Conservation (phyloP, 1,139 yeast species). For the Debaryomyces coudertii region DNA sequence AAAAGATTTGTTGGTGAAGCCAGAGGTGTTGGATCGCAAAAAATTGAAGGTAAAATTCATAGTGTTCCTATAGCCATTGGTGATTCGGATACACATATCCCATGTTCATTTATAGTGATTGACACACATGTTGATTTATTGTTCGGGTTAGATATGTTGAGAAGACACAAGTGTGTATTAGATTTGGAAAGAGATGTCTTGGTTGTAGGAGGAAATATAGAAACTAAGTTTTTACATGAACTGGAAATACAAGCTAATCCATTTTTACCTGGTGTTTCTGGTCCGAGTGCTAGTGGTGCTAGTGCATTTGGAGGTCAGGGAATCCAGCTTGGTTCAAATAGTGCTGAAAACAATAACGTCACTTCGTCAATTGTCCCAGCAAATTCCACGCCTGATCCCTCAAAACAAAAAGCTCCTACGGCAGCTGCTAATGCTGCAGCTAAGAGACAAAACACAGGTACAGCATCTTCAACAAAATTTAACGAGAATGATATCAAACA, state of each 20-base stretch:
- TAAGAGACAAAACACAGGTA: slow-evolving; percentile 27
- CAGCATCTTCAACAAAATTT: slow-evolving; percentile 3
- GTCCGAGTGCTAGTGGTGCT: slow-evolving; percentile 32
- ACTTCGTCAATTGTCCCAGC: slow-evolving; percentile 24
- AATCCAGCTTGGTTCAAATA: slow-evolving; percentile 9
- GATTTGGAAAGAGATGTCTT: slow-evolving; percentile 73
- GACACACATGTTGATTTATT: slow-evolving; percentile 74
- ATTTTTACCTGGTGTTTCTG: slow-evolving; percentile 19
- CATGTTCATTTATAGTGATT: slow-evolving; percentile 82
- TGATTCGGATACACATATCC: slow-evolving; percentile 49
- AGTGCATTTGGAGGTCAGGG: slow-evolving; percentile 27
- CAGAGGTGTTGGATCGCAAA: slow-evolving; percentile 84
- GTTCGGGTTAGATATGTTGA: slow-evolving; percentile 78
- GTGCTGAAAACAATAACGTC: slow-evolving; percentile 6
- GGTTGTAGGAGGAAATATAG: slow-evolving; percentile 67
- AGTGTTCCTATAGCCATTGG: slow-evolving; percentile 86
- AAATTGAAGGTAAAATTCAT: slow-evolving; percentile 82
- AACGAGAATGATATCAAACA: slow-evolving; percentile 55
- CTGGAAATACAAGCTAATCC: slow-evolving; percentile 61
- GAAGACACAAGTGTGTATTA: slow-evolving; percentile 81
- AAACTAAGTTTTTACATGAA: slow-evolving; percentile 74
- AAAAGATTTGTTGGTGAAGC: slow-evolving; percentile 81
- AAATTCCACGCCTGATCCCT: slow-evolving; percentile 18
- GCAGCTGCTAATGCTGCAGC: slow-evolving; percentile 34
- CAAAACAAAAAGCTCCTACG: slow-evolving; percentile 19